These are phyloP conservation scores for rapeseed (Brassica napus) DNA, from an alignment of 345 rosid species.

Conservation along the genomic window DNA sequence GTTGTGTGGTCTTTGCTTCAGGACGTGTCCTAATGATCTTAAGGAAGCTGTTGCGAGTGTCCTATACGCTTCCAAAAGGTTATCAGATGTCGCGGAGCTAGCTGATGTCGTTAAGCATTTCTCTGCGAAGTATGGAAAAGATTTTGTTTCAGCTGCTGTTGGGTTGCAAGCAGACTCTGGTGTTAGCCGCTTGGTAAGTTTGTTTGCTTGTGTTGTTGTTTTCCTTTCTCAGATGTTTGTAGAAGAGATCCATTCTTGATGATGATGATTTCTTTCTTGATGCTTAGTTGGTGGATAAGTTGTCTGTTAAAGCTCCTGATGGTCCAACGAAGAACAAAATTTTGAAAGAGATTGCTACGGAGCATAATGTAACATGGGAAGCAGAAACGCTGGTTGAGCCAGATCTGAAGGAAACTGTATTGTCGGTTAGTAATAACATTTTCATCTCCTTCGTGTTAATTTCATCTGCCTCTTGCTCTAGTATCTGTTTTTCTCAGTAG, in stretches of 20 bases:
- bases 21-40: constrained; percentile 77
- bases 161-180: constrained; percentile 83
- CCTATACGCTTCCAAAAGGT: constrained; percentile 76
- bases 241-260: constrained; percentile 1
- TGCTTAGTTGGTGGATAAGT: constrained; percentile 73
- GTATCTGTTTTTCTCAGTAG: constrained; percentile 14
- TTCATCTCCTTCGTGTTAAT: background rate
- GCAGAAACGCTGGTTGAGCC: constrained; percentile 58
- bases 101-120: constrained; percentile 71
- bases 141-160: constrained; percentile 68
- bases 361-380: constrained; percentile 81
- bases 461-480: background rate
- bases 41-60: constrained; percentile 73
- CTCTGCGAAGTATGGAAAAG: constrained; percentile 86
- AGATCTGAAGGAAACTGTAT: constrained; percentile 51
- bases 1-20: constrained; percentile 11
- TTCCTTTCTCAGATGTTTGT: constrained; percentile 3
- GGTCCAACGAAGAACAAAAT: constrained; percentile 68
- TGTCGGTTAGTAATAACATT: constrained; percentile 24
- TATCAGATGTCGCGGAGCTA: constrained; percentile 77
- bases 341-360: constrained; percentile 25
- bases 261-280: constrained; percentile 3
- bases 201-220: background rate
- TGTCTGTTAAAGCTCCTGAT: constrained; percentile 84
- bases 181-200: constrained; percentile 77